Conservation (phyloP, 192 early-diverging fungal genomes). For the Podila verticillata region DNA sequence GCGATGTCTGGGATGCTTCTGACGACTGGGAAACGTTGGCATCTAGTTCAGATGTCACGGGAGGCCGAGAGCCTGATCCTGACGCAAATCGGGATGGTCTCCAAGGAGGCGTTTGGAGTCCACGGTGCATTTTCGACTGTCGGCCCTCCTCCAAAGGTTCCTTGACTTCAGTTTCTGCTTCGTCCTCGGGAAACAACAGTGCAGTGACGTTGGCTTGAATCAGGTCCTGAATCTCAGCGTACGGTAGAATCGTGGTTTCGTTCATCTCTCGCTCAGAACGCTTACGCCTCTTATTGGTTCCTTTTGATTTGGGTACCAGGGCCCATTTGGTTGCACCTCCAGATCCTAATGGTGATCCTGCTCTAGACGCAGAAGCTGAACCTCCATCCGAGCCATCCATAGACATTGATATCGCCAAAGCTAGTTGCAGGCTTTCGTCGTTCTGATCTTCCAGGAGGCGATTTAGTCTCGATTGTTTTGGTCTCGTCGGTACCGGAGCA, state of each 20-base stretch:
- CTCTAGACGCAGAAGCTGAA: background rate
- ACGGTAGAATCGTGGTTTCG: slow-evolving; percentile 28
- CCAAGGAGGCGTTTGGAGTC: slow-evolving; percentile 29
- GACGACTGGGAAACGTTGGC: slow-evolving; percentile 18
- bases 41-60: background rate
- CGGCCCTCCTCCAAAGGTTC: background rate
- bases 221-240: slow-evolving; percentile 33
- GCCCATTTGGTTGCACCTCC: slow-evolving; percentile 3
- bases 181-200: slow-evolving; percentile 27
- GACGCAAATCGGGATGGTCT: slow-evolving; percentile 34
- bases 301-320: slow-evolving; percentile 1
- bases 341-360: slow-evolving; percentile 1
- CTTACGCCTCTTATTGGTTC: slow-evolving; percentile 4
- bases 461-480: slow-evolving; percentile 5
- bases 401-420: slow-evolving; percentile 42
- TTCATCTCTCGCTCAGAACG: slow-evolving; percentile 23
- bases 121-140: background rate
- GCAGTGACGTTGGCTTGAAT: slow-evolving; percentile 39
- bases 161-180: background rate
- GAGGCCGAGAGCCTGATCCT: background rate
- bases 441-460: slow-evolving; percentile 33
- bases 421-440: slow-evolving; percentile 35
- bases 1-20: background rate
- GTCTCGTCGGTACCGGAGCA: background rate
- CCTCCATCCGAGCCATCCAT: background rate